phyloP scores from a whole-genome alignment of 768 basidiomycete genomes.

The Calvatia gigantea region DNA sequence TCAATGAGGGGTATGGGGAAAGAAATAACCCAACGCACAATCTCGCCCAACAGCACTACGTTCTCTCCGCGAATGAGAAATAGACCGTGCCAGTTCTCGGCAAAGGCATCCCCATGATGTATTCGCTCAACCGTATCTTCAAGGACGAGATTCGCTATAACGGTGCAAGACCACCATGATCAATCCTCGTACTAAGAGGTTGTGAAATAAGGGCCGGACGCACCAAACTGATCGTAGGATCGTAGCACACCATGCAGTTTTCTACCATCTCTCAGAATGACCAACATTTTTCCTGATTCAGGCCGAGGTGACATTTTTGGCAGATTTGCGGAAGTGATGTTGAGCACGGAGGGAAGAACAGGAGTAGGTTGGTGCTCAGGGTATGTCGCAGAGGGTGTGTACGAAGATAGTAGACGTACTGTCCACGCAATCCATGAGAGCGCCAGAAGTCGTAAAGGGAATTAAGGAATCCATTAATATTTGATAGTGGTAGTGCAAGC shows the following conservation, averaged over 20 bases:
- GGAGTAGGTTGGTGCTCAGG: constrained; percentile 38
- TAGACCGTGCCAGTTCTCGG: constrained; percentile 84
- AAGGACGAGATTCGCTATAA: constrained; percentile 90
- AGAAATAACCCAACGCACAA: constrained; percentile 53
- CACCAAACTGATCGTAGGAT: constrained; percentile 99
- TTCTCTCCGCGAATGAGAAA: constrained; percentile 98
- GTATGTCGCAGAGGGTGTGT: constrained; percentile 45
- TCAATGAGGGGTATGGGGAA: constrained; percentile 4
- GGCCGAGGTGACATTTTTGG: constrained; percentile 5
- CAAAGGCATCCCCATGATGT: constrained; percentile 85
- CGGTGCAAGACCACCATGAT: constrained; percentile 6
- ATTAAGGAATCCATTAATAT: constrained; percentile 87
- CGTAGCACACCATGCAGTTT: constrained; percentile 95
- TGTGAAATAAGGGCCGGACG: constrained; percentile 20
- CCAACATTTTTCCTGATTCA: constrained; percentile 92
- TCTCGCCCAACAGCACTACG: constrained; percentile 94
- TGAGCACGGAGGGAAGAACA: constrained; percentile 14
- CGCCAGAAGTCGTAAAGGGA: constrained; percentile 98
- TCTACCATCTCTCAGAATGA: constrained; percentile 92
- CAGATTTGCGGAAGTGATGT: constrained; percentile 14
- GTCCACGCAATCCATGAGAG: constrained; percentile 99
- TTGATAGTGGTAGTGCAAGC: constrained; percentile 16
- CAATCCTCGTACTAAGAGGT: neutral
- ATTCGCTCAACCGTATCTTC: constrained; percentile 95
- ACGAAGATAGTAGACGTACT: constrained; percentile 81